Percentiles rank a stretch among this genome's conserved stretches.
Conservation (phyloP, 768 basidiomycete genomes). For the Mrakia gelida region DNA sequence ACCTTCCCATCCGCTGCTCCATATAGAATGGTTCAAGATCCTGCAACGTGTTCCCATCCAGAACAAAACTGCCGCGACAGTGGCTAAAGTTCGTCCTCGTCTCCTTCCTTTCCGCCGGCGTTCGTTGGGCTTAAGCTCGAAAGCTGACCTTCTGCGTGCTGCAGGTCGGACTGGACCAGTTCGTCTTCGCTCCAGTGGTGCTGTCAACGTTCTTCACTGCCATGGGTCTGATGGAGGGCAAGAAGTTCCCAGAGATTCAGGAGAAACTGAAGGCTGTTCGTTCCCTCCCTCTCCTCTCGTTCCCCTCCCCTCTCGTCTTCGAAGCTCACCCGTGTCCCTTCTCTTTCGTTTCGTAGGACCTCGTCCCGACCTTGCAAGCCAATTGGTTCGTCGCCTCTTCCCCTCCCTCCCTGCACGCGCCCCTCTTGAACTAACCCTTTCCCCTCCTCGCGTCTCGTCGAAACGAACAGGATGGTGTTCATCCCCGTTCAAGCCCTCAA, state of each 20-base stretch:
- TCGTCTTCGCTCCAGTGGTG: constrained; percentile 14
- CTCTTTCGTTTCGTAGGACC: not conserved
- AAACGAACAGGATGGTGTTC: constrained; percentile 29
- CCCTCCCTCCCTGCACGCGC: not conserved
- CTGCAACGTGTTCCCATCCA: constrained; percentile 18
- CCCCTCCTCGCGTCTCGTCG: not conserved
- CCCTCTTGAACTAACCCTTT: not conserved
- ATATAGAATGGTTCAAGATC: constrained; percentile 27
- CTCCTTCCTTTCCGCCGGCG: not conserved
- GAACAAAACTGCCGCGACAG: constrained; percentile 21
- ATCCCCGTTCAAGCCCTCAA: constrained; percentile 32
- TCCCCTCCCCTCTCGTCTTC: not conserved
- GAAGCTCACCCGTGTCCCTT: not conserved
- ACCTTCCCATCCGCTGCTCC: not conserved
- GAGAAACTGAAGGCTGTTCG: constrained; percentile 25
- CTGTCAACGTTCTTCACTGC: constrained; percentile 23
- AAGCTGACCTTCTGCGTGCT: not conserved
- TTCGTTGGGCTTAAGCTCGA: not conserved
- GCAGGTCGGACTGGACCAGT: constrained; percentile 31
- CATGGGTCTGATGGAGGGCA: constrained; percentile 27
- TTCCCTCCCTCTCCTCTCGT: not conserved
- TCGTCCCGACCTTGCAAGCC: constrained; percentile 29
- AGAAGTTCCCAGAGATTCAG: constrained; percentile 15
- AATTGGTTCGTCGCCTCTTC: constrained; percentile 20
- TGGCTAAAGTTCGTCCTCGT: constrained; percentile 13